Conservation (phyloP, 2,329 filamentous ascomycete species). For the Bipolaris victoriae region DNA sequence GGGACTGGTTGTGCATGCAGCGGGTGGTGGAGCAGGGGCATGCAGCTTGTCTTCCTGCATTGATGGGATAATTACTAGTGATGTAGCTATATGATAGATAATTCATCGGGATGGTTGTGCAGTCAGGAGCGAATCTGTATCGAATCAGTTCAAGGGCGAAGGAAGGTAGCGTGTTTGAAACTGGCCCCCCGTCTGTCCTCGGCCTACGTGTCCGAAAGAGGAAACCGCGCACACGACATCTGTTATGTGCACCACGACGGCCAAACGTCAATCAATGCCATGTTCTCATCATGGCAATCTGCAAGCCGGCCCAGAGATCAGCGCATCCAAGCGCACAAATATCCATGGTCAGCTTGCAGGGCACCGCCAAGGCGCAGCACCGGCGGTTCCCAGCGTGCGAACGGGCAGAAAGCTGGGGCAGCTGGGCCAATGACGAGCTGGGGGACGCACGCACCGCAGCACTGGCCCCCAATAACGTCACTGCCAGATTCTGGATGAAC, state of each 20-base stretch:
- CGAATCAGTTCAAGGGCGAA: conserved; percentile 8
- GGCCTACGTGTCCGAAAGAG: conserved; percentile 1
- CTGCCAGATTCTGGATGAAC: conserved; percentile 6
- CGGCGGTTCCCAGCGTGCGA: conserved; percentile 10
- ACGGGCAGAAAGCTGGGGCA: conserved; percentile 10
- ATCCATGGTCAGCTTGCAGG: not conserved
- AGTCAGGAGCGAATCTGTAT: not conserved
- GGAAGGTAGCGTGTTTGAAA: conserved; percentile 1
- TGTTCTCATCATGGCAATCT: not conserved
- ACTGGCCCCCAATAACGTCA: conserved; percentile 16
- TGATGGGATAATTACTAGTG: conserved; percentile 2
- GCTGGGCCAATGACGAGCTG: conserved; percentile 2
- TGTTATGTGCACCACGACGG: not conserved
- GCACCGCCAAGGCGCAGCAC: conserved; percentile 1
- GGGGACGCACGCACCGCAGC: conserved; percentile 4
- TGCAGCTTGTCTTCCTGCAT: too few species aligned
- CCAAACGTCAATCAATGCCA: too few species aligned
- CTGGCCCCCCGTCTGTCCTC: not conserved
- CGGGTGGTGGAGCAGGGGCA: too few species aligned
- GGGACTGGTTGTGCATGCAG: not conserved
- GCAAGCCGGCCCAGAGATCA: not conserved
- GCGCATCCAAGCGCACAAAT: not conserved
- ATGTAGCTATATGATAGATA: not conserved
- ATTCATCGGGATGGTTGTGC: not conserved
- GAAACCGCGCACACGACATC: conserved; percentile 19